Percentiles rank a stretch among this genome's conserved stretches.
These are phyloP conservation scores for Penicillium sp. DNA, from an alignment of 2,329 filamentous ascomycete genomes.

Conservation along the genomic window DNA sequence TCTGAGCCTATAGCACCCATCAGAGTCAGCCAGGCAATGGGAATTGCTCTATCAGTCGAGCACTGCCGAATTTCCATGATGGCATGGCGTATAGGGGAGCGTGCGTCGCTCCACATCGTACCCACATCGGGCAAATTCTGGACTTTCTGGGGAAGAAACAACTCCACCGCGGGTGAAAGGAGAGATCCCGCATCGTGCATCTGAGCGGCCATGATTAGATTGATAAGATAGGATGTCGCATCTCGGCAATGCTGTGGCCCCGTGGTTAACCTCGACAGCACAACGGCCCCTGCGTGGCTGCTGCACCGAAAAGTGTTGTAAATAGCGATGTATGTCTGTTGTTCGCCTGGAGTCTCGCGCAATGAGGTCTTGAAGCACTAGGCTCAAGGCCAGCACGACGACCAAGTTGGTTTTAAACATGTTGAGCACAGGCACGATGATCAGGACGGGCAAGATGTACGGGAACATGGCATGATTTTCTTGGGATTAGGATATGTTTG, in stretches of 20 bases:
- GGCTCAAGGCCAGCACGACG: no score
- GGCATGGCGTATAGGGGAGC: background rate
- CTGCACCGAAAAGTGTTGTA: background rate
- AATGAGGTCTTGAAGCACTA: conserved; percentile 33
- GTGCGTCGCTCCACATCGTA: no score
- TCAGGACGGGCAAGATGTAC: conserved; percentile 42
- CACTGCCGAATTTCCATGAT: background rate
- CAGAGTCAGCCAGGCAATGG: background rate
- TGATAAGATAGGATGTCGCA: background rate
- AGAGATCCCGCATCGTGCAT: background rate
- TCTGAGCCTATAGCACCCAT: background rate
- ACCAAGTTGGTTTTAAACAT: conserved; percentile 47
- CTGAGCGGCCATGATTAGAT: background rate
- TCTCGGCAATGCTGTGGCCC: conserved; percentile 2
- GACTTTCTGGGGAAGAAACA: conserved; percentile 4
- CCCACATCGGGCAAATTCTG: conserved; percentile 9
- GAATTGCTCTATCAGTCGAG: background rate
- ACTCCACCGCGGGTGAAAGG: conserved; percentile 3
- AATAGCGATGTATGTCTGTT: background rate
- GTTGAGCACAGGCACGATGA: conserved; percentile 44
- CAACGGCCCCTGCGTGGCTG: background rate
- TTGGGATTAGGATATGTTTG: background rate
- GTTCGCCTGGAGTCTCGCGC: conserved; percentile 9
- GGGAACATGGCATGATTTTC: conserved; percentile 37
- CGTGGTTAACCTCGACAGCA: background rate